These are phyloP conservation scores for Monotropa hypopitys DNA, from an alignment of 179 eudicot genomes.

Conservation along the genomic window DNA sequence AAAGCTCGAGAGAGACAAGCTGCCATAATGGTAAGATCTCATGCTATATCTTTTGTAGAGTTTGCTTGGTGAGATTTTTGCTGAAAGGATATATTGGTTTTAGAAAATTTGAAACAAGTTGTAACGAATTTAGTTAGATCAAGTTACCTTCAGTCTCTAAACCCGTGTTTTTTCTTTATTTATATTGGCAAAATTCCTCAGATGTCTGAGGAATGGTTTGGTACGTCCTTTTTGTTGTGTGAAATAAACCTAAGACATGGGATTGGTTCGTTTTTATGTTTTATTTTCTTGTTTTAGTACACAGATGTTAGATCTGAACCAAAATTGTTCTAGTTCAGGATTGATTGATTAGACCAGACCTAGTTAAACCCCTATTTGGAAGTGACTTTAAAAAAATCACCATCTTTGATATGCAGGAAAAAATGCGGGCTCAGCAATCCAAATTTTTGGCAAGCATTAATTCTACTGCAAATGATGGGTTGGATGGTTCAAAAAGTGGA, in stretches of 20 bases:
- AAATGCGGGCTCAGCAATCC: conserved; percentile 89
- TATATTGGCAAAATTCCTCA: background rate
- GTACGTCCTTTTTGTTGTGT: background rate
- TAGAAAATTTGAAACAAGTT: background rate
- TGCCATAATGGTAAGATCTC: conserved; percentile 62
- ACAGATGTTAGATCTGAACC: background rate
- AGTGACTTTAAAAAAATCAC: conserved; percentile 1
- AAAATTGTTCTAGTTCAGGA: background rate
- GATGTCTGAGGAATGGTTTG: background rate
- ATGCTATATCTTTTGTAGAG: background rate
- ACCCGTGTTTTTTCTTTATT: background rate
- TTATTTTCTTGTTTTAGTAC: background rate
- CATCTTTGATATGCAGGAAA: conserved; percentile 47
- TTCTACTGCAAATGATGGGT: conserved; percentile 29
- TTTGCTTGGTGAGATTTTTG: background rate
- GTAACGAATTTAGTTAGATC: background rate
- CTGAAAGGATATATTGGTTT: background rate
- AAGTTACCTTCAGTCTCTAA: background rate
- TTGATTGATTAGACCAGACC: background rate
- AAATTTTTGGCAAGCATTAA: conserved; percentile 62
- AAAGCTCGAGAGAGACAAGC: conserved; percentile 94
- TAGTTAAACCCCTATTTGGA: background rate
- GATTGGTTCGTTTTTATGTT: background rate
- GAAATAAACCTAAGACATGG: background rate
- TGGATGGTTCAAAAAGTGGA: conserved; percentile 31